These are phyloP conservation scores for Plasmodium chabaudi DNA, from an alignment of 169 alveolate genomes.

Conservation along the genomic window DNA sequence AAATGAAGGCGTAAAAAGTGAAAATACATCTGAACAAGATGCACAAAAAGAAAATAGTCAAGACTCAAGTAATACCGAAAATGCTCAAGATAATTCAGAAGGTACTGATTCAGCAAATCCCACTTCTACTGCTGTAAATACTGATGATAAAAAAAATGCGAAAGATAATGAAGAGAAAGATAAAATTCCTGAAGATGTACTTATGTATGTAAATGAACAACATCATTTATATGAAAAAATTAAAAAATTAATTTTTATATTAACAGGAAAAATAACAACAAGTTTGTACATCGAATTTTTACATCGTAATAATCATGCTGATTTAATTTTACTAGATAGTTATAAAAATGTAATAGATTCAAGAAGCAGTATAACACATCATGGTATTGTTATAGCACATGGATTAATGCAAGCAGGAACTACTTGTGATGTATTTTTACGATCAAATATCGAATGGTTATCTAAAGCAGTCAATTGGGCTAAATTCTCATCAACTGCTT, in stretches of 20 bases:
- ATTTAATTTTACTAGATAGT: slow-evolving; percentile 87
- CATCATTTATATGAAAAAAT: slow-evolving; percentile 75
- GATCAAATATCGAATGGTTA: slow-evolving; percentile 96
- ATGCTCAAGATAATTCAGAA: neutral
- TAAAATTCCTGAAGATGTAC: slow-evolving; percentile 20
- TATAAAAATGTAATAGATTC: slow-evolving; percentile 78
- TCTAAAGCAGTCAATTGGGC: slow-evolving; percentile 96
- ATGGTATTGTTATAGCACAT: slow-evolving; percentile 94
- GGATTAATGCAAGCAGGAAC: slow-evolving; percentile 96
- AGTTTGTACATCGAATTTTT: slow-evolving; percentile 89
- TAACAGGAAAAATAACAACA: slow-evolving; percentile 87
- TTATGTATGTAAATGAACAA: slow-evolving; percentile 30
- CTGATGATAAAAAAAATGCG: neutral
- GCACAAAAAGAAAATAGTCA: neutral
- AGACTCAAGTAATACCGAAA: neutral
- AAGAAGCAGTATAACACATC: slow-evolving; percentile 89
- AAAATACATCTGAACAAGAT: neutral
- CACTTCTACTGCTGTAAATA: neutral
- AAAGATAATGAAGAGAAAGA: slow-evolving; percentile 2
- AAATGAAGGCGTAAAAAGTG: neutral
- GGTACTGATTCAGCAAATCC: neutral
- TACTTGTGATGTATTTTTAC: slow-evolving; percentile 94
- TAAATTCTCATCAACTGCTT: slow-evolving; percentile 97
- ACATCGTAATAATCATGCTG: slow-evolving; percentile 92
- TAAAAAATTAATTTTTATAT: slow-evolving; percentile 78